Evolutionary conservation across 2,329 filamentous ascomycete species (phyloP).

Genomic region (Venturia pyrina): DNA sequence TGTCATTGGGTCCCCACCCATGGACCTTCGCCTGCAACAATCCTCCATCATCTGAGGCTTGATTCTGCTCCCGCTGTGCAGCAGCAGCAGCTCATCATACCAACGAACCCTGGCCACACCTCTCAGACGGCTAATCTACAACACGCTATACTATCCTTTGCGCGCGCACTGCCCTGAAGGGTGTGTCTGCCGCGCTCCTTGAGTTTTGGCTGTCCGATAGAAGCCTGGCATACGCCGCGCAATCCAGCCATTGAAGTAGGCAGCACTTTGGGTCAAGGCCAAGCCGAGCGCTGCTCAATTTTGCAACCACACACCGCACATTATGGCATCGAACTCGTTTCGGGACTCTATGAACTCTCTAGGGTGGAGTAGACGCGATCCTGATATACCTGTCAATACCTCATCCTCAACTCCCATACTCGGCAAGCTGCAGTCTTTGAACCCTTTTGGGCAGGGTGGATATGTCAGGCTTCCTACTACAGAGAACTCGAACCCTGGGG

Average conservation of each 20-base stretch:
- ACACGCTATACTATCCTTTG: not conserved
- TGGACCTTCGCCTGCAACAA: not conserved
- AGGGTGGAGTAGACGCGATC: conserved; percentile 82
- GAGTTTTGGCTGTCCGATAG: not conserved
- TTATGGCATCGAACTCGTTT: conserved; percentile 81
- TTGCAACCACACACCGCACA: conserved; percentile 1
- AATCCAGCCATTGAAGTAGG: not conserved
- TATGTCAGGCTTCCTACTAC: conserved; percentile 85
- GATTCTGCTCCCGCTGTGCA: not conserved
- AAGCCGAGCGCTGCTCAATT: conserved; percentile 3
- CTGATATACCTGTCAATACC: conserved; percentile 66
- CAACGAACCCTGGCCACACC: not conserved
- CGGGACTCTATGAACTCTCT: conserved; percentile 90
- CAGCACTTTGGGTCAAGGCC: not conserved
- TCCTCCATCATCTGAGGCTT: not conserved
- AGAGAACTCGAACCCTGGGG: conserved; percentile 58
- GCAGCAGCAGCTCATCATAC: not conserved
- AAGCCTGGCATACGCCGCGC: not conserved
- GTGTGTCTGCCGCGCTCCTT: not conserved
- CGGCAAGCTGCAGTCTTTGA: conserved; percentile 71
- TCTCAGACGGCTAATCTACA: not conserved
- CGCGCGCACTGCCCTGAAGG: not conserved
- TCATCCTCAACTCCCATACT: conserved; percentile 62
- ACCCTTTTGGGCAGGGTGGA: conserved; percentile 77
- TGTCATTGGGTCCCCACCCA: not conserved